phyloP scores from a whole-genome alignment of 2,329 filamentous ascomycete genomes.

The Alternaria brassicae region DNA sequence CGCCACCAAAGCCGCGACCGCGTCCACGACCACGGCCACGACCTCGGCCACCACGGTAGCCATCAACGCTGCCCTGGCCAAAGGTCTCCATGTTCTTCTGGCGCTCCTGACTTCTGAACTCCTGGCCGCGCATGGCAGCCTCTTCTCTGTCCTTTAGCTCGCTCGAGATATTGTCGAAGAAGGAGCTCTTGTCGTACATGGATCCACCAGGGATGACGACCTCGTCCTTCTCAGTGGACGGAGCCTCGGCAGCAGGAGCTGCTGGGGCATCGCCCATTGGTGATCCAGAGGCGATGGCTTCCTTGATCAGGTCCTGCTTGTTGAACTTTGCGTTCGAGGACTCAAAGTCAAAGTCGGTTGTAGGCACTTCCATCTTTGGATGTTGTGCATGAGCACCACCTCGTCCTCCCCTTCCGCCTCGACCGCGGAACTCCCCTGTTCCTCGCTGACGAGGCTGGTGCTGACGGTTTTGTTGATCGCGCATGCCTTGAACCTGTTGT shows the following conservation, averaged over 20 bases:
- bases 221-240: conserved; percentile 55
- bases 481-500: conserved; percentile 79
- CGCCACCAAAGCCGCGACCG: conserved; percentile 57
- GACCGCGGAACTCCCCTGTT: conserved; percentile 51
- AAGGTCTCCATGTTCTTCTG: conserved; percentile 98
- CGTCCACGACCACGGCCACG: conserved; percentile 72
- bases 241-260: conserved; percentile 37
- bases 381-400: conserved; percentile 49
- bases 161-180: conserved; percentile 98
- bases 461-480: conserved; percentile 65
- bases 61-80: conserved; percentile 93
- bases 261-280: conserved; percentile 62
- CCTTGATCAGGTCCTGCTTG: conserved; percentile 85
- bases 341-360: conserved; percentile 91
- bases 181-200: conserved; percentile 85
- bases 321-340: conserved; percentile 87
- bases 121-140: conserved; percentile 70
- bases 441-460: conserved; percentile 57
- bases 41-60: conserved; percentile 76
- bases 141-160: conserved; percentile 89
- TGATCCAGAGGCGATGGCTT: conserved; percentile 80
- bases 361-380: conserved; percentile 84
- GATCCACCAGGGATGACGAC: conserved; percentile 54
- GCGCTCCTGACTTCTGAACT: conserved; percentile 92
- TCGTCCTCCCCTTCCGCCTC: conserved; percentile 57